These are phyloP conservation scores for Xylariaceae sp. DNA, from an alignment of 2,329 filamentous ascomycete genomes.

Conservation along the genomic window DNA sequence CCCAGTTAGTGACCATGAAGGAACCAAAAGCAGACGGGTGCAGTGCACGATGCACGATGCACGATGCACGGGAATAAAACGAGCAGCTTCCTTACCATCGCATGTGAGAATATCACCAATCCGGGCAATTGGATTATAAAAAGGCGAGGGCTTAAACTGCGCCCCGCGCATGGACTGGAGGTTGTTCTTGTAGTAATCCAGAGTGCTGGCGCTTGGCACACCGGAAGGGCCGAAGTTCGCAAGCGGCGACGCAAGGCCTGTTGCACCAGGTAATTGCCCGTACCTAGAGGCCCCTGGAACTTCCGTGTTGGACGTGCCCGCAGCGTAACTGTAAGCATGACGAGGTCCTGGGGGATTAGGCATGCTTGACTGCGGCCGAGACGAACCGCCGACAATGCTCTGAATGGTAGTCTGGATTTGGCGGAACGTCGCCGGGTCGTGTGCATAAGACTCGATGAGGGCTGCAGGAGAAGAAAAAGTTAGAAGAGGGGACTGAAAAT, in stretches of 20 bases:
- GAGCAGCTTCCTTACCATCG: constrained; percentile 54
- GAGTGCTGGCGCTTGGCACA: constrained; percentile 13
- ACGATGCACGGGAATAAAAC: background rate
- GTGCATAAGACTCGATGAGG: constrained; percentile 12
- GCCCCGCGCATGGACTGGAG: constrained; percentile 18
- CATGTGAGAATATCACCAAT: constrained; percentile 63
- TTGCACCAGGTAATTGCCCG: constrained; percentile 3
- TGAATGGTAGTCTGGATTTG: constrained; percentile 14
- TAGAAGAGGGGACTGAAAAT: background rate
- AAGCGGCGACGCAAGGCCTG: constrained; percentile 8
- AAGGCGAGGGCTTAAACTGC: constrained; percentile 69
- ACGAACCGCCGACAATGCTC: constrained; percentile 1
- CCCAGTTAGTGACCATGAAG: constrained; percentile 10
- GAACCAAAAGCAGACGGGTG: no score
- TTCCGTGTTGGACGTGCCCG: constrained; percentile 6
- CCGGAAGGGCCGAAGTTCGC: constrained; percentile 14
- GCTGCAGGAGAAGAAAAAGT: constrained; percentile 3
- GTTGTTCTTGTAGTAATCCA: constrained; percentile 13
- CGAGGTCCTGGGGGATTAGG: constrained; percentile 1
- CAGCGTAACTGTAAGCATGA: constrained; percentile 1
- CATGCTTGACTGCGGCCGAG: constrained; percentile 14
- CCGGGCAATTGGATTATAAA: constrained; percentile 65
- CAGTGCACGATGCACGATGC: background rate
- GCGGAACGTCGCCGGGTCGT: constrained; percentile 7
- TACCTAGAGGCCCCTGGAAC: constrained; percentile 4